Conservation (phyloP, 1,139 yeast genomes). For the Magnusiomyces starmeri region DNA sequence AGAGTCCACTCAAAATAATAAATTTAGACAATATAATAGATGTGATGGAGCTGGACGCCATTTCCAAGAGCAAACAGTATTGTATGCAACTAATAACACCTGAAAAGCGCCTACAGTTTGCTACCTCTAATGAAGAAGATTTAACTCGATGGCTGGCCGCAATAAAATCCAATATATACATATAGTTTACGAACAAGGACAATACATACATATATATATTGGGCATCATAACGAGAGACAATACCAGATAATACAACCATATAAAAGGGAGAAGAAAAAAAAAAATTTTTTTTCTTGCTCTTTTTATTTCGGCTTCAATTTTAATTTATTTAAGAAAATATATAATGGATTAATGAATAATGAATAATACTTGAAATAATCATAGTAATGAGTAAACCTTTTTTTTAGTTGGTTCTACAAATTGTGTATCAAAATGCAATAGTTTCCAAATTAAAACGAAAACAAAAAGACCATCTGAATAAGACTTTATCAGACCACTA, state of each 20-base stretch:
- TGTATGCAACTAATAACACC: constrained; percentile 47
- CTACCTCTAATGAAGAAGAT: constrained; percentile 43
- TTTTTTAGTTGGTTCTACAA: too few relatives aligned
- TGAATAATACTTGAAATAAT: neutral
- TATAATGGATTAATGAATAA: neutral
- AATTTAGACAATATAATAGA: constrained; percentile 38
- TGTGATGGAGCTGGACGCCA: constrained; percentile 47
- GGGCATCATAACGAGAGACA: neutral
- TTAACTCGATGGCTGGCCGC: constrained; percentile 47
- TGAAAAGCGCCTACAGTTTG: constrained; percentile 40
- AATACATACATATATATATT: neutral
- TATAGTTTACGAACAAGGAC: neutral
- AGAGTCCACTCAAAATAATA: constrained; percentile 32
- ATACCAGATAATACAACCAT: neutral
- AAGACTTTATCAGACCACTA: too few relatives aligned
- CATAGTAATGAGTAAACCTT: too few relatives aligned
- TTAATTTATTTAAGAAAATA: neutral
- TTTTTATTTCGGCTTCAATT: neutral
- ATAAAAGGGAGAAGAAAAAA: neutral
- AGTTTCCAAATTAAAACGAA: too few relatives aligned
- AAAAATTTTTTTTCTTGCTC: neutral
- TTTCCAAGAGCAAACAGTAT: constrained; percentile 40
- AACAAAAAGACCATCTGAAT: too few relatives aligned
- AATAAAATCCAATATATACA: constrained; percentile 30
- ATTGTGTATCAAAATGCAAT: too few relatives aligned